phyloP scores from a whole-genome alignment of 106 monocot species.

The Allium fistulosum region DNA sequence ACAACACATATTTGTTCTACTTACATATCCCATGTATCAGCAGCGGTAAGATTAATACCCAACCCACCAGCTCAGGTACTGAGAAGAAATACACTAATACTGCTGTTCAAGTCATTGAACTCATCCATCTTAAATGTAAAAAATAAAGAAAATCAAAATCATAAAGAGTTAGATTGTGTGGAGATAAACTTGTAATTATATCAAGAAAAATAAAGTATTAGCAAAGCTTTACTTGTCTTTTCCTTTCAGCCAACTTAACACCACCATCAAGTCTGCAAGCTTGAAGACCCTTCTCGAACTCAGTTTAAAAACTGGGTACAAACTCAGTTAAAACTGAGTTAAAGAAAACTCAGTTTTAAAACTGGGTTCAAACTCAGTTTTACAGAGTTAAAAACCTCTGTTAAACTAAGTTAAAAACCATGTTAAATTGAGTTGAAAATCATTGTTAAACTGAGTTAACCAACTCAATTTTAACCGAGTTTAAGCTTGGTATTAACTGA shows the following conservation, averaged over 20 bases:
- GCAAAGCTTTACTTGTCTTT: constrained; percentile 38
- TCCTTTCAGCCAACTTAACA: constrained; percentile 73
- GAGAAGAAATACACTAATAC: constrained; percentile 58
- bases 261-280: constrained; percentile 82
- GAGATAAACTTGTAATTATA: not conserved
- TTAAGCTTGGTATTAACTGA: too few relatives aligned
- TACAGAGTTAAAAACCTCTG: too few relatives aligned
- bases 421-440: too few relatives aligned
- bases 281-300: constrained; percentile 59
- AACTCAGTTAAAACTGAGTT: too few relatives aligned
- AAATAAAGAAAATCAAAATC: not conserved
- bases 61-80: constrained; percentile 96
- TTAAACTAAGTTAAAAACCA: too few relatives aligned
- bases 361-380: too few relatives aligned
- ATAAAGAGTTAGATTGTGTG: not conserved
- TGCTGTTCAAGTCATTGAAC: constrained; percentile 75
- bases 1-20: too few relatives aligned
- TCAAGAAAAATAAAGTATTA: not conserved
- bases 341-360: too few relatives aligned
- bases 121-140: constrained; percentile 46
- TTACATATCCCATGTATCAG: constrained; percentile 25
- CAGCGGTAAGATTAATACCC: constrained; percentile 92
- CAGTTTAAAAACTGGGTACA: too few relatives aligned
- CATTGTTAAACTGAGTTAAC: too few relatives aligned
- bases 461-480: too few relatives aligned